Base-by-base conservation (phyloP, 176 grass and related monocot genomes). In the Calamus simplicifolius region DNA sequence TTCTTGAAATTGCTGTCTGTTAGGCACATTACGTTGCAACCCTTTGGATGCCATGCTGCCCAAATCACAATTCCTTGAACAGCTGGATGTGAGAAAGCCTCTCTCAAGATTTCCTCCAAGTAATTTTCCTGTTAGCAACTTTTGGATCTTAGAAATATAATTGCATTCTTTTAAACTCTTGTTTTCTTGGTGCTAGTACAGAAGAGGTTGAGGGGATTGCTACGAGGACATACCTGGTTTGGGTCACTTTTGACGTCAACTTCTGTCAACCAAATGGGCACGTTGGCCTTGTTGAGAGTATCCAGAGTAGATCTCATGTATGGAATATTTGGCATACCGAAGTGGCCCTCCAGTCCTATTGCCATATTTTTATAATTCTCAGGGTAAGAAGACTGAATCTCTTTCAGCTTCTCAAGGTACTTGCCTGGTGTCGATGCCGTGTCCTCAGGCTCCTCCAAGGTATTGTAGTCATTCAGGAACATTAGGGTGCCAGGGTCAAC, bases 231-330 rank as follows among this genome's bases (percentile, higher is more conserved):
- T 68, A 88, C 80, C 63, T 90, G 77, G 57, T 59, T 56, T 50
- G 58, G 29, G 15, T 50, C 72, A 49, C 51, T 27, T 18, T 5
- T 13, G 13, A 85, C 81, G 66, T 97, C 93, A 63, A 92, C 70
- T 77, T 97, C 93, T 5, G 87, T 97, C 23, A 97, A 84, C 93
- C 93, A 97, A 78, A 97, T 72, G 59, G 87, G 81, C n/a, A 80
- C 35, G 13, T 67, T 70, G 49, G 79, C 73, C 59, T 18, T 25
- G 13, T 78, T 54, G 35, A 97, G 66, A 5, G 65, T 83, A 74
- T 97, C 84, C 0, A 92, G 63, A 50, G 87, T 73, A 0, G 93
- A 71, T 19, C 84, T 83, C 69, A 88, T 78, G 71, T 91, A 88
- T n/a, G 93, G 70, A 28, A 97, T 82, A 66, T 91, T 80, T 5